These are phyloP conservation scores for Immersiella caudata DNA, from an alignment of 495 filamentous ascomycete genomes.

Conservation along the genomic window DNA sequence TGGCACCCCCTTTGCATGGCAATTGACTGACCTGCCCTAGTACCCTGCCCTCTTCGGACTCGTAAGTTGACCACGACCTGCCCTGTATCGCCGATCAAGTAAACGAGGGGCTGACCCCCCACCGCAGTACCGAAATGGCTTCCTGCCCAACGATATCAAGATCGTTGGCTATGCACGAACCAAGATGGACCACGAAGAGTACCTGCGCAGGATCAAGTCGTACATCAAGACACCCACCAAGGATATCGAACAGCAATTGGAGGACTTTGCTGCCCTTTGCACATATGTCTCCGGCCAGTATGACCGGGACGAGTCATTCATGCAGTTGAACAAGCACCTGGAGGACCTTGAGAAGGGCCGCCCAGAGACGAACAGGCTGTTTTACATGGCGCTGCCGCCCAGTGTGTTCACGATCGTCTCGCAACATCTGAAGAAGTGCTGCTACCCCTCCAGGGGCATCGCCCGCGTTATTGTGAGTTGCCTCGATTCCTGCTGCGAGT, in stretches of 20 bases:
- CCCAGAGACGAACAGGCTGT: slow-evolving; percentile 85
- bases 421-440: slow-evolving; percentile 93
- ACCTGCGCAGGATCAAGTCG: slow-evolving; percentile 87
- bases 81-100: background rate
- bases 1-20: slow-evolving; percentile 18
- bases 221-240: slow-evolving; percentile 99
- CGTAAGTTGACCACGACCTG: slow-evolving; percentile 59
- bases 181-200: slow-evolving; percentile 98
- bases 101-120: slow-evolving; percentile 29
- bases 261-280: slow-evolving; percentile 84
- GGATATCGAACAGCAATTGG: slow-evolving; percentile 92
- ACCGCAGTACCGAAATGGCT: slow-evolving; percentile 90
- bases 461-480: slow-evolving; percentile 84
- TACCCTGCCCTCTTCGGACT: slow-evolving; percentile 98
- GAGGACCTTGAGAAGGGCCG: slow-evolving; percentile 82
- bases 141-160: slow-evolving; percentile 95
- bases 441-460: slow-evolving; percentile 88
- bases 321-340: slow-evolving; percentile 83
- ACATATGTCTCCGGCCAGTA: slow-evolving; percentile 96
- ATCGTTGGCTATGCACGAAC: slow-evolving; percentile 99
- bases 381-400: slow-evolving; percentile 98
- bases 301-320: slow-evolving; percentile 94
- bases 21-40: slow-evolving; percentile 54
- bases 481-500: background rate
- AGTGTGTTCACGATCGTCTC: slow-evolving; percentile 98